Conservation (phyloP, 768 basidiomycete genomes). For the Auriscalpium microsporum region DNA sequence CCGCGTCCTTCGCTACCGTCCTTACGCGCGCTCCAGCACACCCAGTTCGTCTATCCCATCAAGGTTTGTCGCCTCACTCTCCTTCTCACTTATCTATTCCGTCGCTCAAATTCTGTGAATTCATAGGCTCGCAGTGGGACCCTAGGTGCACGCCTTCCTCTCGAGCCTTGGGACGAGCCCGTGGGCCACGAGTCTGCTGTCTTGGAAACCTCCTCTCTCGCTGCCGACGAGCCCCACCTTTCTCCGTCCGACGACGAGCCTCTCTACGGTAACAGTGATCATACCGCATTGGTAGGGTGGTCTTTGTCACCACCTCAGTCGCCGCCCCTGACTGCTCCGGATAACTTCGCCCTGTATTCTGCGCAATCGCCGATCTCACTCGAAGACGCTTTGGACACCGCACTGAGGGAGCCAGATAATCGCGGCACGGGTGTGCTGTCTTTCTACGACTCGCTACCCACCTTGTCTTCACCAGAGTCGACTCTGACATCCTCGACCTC, state of each 20-base stretch:
- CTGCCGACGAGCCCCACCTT: no score
- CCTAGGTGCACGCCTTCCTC: slow-evolving; percentile 33
- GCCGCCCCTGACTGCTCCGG: no score
- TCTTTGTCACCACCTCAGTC: no score
- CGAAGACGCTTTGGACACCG: slow-evolving; percentile 1
- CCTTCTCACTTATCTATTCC: neutral
- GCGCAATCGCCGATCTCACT: slow-evolving; percentile 9
- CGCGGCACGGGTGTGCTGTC: slow-evolving; percentile 25
- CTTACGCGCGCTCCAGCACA: slow-evolving; percentile 29
- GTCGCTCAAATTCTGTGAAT: neutral
- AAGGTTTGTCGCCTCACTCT: slow-evolving; percentile 23
- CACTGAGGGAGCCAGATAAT: slow-evolving; percentile 20
- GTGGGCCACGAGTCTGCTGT: no score
- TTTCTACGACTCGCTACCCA: slow-evolving; percentile 25
- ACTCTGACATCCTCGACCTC: slow-evolving; percentile 22
- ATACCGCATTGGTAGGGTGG: no score
- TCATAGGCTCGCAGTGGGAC: slow-evolving; percentile 32
- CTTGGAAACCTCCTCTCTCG: no score
- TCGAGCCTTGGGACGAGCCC: slow-evolving; percentile 32
- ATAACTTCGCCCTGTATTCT: neutral
- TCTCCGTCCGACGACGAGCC: no score
- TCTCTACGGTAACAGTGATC: no score
- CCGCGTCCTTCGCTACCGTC: slow-evolving; percentile 37
- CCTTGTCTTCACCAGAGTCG: slow-evolving; percentile 27
- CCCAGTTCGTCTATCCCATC: slow-evolving; percentile 27